Evolutionary conservation across 1,284 basidiomycete species (phyloP), one percentile per base, ranked within the genome.

Genomic region (Ganoderma leucocontextum): DNA sequence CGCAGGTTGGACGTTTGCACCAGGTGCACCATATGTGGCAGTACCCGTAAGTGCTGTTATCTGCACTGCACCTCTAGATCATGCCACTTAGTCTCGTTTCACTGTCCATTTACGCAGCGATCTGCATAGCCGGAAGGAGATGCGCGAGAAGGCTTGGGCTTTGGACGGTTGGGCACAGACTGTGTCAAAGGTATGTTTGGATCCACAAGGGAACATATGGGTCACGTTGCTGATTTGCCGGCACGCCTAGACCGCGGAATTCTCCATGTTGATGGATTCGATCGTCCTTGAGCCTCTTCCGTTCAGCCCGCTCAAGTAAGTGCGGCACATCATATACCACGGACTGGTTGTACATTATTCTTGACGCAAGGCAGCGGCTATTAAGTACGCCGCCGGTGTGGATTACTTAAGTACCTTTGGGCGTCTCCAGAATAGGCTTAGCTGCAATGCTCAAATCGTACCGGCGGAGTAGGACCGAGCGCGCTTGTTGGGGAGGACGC

Each of bases 11-110:
- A 57, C 87, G 92, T 65, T 83, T 97, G 64, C 95, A 97, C 80
- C 89, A 95, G 75, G 95, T 97, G 22, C 93, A 97, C 78, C 95
- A 97, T 81, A 87, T 97, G 81, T 97, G 95, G 96, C 95, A 96
- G 81, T 97, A 96, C 78, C 89, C 91, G 92, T 95, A 75, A 77
- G 93, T 65, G 59, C 60, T 85, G 62, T 35, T 33, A 62, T 68
- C 49, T 57, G 69, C 13, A 61, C 41, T 69, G 67, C 60, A 35
- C 58, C 59, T 69, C 65, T 36, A 60, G 66, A 69, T 68, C 69
- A 64, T 61, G 68, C 68, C 72, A 69, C 63, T 65, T 66, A 69
- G 58, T 29, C 53, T 62, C 60, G 61, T 65, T 9, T 64, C 17
- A 59, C 25, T 38, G 41, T 33, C 29, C 42, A 41, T 47, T 33